Evolutionary conservation across 2,329 filamentous ascomycete species (phyloP), one percentile per base, ranked within the genome.

Genomic region (Beauveria caledonica): DNA sequence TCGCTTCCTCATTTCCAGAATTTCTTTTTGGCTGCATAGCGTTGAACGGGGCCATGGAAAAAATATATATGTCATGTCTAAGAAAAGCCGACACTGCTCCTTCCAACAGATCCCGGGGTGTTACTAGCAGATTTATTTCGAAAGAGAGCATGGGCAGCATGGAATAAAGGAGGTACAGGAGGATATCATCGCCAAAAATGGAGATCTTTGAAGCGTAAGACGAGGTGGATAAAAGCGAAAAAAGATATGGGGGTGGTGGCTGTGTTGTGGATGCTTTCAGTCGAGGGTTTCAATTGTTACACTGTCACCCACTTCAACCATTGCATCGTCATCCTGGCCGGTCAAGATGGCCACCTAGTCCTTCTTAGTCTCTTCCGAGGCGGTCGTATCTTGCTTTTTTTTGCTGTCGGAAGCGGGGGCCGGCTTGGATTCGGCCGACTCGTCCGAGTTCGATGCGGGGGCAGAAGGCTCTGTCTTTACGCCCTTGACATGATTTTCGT

Each of bases 291-390:
- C 46, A 21, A 56, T 29, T n/a, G 51, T 56, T n/a, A 51, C 53
- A 52, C 62, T 60, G 44, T 61, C 63, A 60, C 65, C 65, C 65
- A 62, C 45, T 60, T 65, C 53, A n/a, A 58, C 36, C 49, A 8
- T 53, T 45, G 48, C 40, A 46, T 59, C 66, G 39, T 58, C 57
- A 48, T 50, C 53, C 45, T 48, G 51, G 54, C 58, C n/a, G 48
- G 56, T 49, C 51, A 45, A 58, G 62, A 72, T 54, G 62, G 69
- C 62, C 66, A 66, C 70, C 71, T 74, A 74, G 64, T 72, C 73
- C 71, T 73, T 69, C 67, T 72, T 73, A 62, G 58, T 69, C 64
- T 71, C 71, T 65, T 67, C 66, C 39, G 66, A 48, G 39, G 53
- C 36, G n/a, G 49, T 29, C 21, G 29, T 27, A 5, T 40, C 39